These are phyloP conservation scores for Staphylotrichum longicolle DNA, from an alignment of 495 filamentous ascomycete species.

Conservation along the genomic window DNA sequence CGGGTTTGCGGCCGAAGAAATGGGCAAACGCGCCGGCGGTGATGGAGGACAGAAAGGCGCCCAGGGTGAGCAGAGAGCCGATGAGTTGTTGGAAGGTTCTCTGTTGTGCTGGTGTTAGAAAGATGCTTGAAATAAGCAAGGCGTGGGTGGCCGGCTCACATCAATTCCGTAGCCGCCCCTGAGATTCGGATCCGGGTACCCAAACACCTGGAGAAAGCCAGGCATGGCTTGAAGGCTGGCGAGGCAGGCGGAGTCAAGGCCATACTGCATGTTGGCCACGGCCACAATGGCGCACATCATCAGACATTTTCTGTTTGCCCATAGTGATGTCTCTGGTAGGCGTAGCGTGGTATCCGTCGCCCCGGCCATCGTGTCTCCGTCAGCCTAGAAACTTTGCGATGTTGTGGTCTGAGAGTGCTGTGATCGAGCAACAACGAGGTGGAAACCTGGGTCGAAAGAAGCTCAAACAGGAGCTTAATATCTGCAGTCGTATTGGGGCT, in stretches of 20 bases:
- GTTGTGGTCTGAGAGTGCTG: too few species aligned
- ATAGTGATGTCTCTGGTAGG: conserved; percentile 40
- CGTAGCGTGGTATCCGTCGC: neutral
- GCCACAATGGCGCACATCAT: conserved; percentile 41
- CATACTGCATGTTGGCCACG: conserved; percentile 53
- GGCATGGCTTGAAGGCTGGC: conserved; percentile 61
- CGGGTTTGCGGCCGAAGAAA: conserved; percentile 50
- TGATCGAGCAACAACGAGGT: too few species aligned
- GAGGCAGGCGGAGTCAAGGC: conserved; percentile 57
- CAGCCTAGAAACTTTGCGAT: too few species aligned
- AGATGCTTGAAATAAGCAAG: neutral
- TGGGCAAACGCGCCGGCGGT: conserved; percentile 51
- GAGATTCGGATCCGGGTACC: conserved; percentile 19
- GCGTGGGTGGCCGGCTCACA: neutral
- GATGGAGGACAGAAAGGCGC: conserved; percentile 55
- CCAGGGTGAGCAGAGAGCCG: conserved; percentile 55
- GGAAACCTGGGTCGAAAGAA: too few species aligned
- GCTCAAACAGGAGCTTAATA: too few species aligned
- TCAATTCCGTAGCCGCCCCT: conserved; percentile 27
- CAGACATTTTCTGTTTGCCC: conserved; percentile 42
- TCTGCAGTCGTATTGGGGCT: too few species aligned
- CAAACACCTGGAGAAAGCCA: conserved; percentile 52
- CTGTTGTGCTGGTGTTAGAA: neutral
- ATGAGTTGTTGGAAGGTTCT: conserved; percentile 54
- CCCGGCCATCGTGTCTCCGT: neutral